phyloP scores from a whole-genome alignment of 2,329 filamentous ascomycete genomes.

The Colletotrichum noveboracense region DNA sequence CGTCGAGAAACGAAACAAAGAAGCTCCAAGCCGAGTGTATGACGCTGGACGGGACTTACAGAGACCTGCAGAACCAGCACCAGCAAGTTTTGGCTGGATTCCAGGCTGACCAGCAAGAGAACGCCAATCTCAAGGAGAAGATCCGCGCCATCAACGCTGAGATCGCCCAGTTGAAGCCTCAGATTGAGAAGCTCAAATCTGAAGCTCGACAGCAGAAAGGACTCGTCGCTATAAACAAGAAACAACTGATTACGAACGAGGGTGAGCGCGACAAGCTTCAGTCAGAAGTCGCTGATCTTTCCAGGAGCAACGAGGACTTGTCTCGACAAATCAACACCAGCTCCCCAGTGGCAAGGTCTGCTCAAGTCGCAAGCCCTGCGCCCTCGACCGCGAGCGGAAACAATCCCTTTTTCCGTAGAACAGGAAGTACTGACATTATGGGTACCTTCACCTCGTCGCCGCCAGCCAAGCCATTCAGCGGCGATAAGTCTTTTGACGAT shows the following conservation, averaged over 20 bases:
- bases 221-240: constrained; percentile 97
- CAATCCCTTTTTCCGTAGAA: constrained; percentile 91
- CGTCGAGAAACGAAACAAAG: constrained; percentile 79
- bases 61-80: constrained; percentile 84
- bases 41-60: constrained; percentile 78
- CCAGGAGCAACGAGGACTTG: constrained; percentile 65
- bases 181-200: constrained; percentile 90
- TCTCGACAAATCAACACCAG: constrained; percentile 56
- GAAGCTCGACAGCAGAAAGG: constrained; percentile 96
- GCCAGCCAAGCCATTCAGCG: constrained; percentile 46
- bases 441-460: constrained; percentile 57
- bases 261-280: constrained; percentile 88
- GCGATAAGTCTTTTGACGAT: constrained; percentile 80
- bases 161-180: constrained; percentile 82
- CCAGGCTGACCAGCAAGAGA: constrained; percentile 89
- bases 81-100: constrained; percentile 76
- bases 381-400: constrained; percentile 75
- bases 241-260: constrained; percentile 90
- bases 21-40: constrained; percentile 86
- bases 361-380: constrained; percentile 71
- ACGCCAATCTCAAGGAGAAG: constrained; percentile 82
- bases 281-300: constrained; percentile 74
- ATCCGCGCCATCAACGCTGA: constrained; percentile 85
- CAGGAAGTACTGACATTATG: constrained; percentile 66
- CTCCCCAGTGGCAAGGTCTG: constrained; percentile 51